phyloP scores from a whole-genome alignment of 345 rosid genomes.

The Dovyalis caffra region DNA sequence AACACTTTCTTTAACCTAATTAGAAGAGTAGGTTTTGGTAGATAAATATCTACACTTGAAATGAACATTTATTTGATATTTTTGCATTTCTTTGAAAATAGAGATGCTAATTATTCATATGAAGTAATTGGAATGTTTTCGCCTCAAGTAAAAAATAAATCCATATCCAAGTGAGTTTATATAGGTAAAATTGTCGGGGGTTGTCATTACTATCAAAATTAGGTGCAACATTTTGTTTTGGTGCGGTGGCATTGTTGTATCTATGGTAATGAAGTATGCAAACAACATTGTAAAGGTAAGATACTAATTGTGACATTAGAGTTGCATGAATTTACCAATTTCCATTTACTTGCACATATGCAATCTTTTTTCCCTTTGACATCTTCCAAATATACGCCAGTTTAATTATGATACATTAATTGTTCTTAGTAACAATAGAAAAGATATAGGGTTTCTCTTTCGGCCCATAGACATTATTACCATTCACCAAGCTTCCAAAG shows the following conservation, averaged over 20 bases:
- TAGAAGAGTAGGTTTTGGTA: no score
- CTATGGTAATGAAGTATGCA: conserved; percentile 98
- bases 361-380: neutral
- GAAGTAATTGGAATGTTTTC: no score
- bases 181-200: no score
- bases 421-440: neutral
- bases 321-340: neutral
- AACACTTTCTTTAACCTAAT: no score
- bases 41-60: no score
- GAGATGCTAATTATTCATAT: no score
- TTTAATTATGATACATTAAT: neutral
- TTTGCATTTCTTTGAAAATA: no score
- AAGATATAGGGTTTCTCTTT: neutral
- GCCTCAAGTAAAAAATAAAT: no score
- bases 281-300: conserved; percentile 94
- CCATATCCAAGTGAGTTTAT: no score
- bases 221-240: conserved; percentile 6
- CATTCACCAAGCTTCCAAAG: neutral
- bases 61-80: no score
- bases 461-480: neutral
- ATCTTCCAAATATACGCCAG: neutral
- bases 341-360: neutral
- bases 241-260: conserved; percentile 93
- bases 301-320: neutral
- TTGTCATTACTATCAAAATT: no score